These are phyloP conservation scores for Metschnikowia dekortorum DNA, from an alignment of 805 yeast genomes.

Conservation along the genomic window DNA sequence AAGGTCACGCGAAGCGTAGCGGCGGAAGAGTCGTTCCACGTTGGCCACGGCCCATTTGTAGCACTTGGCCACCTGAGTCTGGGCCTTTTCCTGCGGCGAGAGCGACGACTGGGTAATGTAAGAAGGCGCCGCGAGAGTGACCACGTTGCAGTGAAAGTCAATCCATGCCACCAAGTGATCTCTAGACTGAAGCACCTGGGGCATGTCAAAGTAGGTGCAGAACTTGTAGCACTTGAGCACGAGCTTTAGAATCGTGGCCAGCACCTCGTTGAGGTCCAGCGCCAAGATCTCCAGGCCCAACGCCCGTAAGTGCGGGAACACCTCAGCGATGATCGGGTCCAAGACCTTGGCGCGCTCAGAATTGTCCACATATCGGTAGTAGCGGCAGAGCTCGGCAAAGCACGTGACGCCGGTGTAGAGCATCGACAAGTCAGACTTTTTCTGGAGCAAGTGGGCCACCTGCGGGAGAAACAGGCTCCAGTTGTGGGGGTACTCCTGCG, in stretches of 20 bases:
- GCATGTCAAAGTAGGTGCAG: slow-evolving; percentile 68
- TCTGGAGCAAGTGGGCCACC: slow-evolving; percentile 31
- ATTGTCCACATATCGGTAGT: slow-evolving; percentile 68
- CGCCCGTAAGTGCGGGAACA: slow-evolving; percentile 62
- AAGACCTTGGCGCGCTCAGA: slow-evolving; percentile 28
- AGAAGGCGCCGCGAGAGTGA: slow-evolving; percentile 55
- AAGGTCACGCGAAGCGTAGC: slow-evolving; percentile 56
- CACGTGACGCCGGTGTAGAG: slow-evolving; percentile 67
- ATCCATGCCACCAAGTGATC: slow-evolving; percentile 63
- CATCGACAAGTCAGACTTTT: slow-evolving; percentile 22
- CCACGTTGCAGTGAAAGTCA: slow-evolving; percentile 64
- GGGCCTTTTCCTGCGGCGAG: slow-evolving; percentile 46
- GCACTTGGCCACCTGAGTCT: slow-evolving; percentile 69
- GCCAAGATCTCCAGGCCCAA: slow-evolving; percentile 53
- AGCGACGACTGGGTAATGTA: slow-evolving; percentile 48
- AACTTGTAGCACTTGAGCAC: slow-evolving; percentile 75
- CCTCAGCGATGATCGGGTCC: slow-evolving; percentile 45
- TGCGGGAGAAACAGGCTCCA: slow-evolving; percentile 34
- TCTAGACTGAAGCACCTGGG: slow-evolving; percentile 52
- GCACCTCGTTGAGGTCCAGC: slow-evolving; percentile 25
- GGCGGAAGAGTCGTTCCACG: slow-evolving; percentile 61
- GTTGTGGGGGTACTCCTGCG: slow-evolving; percentile 30
- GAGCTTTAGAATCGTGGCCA: slow-evolving; percentile 52
- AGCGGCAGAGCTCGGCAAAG: slow-evolving; percentile 63
- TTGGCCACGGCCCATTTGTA: slow-evolving; percentile 82